Conservation (phyloP, 176 grass and related monocot species). For the Avena atlantica region DNA sequence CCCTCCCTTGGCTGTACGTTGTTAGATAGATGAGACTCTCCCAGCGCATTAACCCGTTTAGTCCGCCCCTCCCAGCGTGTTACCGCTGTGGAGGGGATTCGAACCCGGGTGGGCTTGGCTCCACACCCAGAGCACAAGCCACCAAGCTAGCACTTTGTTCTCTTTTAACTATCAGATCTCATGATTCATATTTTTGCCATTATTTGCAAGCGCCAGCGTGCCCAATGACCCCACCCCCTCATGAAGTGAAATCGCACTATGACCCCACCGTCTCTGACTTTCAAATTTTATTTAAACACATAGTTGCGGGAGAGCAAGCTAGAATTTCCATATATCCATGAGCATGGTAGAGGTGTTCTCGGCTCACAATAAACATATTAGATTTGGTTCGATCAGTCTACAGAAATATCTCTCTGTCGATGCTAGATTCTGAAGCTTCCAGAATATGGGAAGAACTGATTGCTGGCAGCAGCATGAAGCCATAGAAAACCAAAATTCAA, state of each 20-base stretch:
- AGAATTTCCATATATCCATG: background rate
- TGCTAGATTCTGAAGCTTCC: background rate
- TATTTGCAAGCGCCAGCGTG: background rate
- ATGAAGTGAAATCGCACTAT: background rate
- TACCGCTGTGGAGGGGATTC: no score
- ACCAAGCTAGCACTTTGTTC: no score
- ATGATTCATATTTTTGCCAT: background rate
- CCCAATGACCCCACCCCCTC: background rate
- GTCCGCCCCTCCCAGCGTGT: no score
- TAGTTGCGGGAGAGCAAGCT: background rate
- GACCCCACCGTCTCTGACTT: background rate
- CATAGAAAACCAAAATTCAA: background rate
- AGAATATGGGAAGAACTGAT: conserved; percentile 13
- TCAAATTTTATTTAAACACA: background rate
- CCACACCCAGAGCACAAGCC: no score
- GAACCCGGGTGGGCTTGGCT: no score
- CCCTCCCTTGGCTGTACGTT: no score
- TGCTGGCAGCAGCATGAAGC: background rate
- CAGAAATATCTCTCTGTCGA: background rate
- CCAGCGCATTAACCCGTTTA: no score
- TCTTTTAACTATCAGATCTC: background rate
- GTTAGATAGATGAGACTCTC: no score
- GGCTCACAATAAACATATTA: background rate
- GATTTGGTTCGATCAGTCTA: conserved; percentile 6
- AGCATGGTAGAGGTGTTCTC: background rate